Evolutionary conservation across 345 rosid genomes (phyloP), one percentile per base, ranked within the genome.

Genomic region (Cardiospermum halicacabum): DNA sequence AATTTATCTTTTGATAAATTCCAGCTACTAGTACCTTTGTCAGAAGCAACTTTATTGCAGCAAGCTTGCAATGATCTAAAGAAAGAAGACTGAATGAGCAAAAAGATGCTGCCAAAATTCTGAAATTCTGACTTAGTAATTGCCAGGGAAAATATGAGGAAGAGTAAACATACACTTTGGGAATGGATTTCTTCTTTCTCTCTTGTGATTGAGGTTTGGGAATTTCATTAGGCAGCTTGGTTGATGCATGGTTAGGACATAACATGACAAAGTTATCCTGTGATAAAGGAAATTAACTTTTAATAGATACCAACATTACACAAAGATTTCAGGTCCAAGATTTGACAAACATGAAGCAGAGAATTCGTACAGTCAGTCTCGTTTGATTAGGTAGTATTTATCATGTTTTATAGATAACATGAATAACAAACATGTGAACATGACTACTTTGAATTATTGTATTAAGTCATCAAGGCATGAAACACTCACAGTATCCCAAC

Each of bases 201-300:
- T 36, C 71, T 47, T 64, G 77, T 53, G 72, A 66, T 47, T 64
- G 77, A 55, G 72, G 68, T 58, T 30, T 67, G 22, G 75, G 40
- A 40, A 65, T 74, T 75, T 89, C 91, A 69, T 64, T 76, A 0
- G 98, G 97, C 68, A 91, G 72, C 78, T 84, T 87, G 43, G 77
- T 78, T 68, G 95, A 82, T 60, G 70, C 66, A 66, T 94, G 96
- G 60, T 77, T 75, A 32, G 96, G 95, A 73, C 99, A 94, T 62
- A 89, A 60, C 74, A 94, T 83, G 36, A 94, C 96, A 79, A 85
- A 94, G 71, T 89, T 91, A 32, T 81, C 83, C 99, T 91, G 83
- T 74, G 47, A 53, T 32, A 7, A 36, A 13, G 51, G 53, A 26
- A 19, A 27, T 12, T 1, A 28, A 48, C 15, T 9, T 7, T 13